A percentile compares a stretch with the other conserved stretches of the same genome.
Conservation (phyloP, 2,329 filamentous ascomycete genomes). For the Rhinocladiella similis region DNA sequence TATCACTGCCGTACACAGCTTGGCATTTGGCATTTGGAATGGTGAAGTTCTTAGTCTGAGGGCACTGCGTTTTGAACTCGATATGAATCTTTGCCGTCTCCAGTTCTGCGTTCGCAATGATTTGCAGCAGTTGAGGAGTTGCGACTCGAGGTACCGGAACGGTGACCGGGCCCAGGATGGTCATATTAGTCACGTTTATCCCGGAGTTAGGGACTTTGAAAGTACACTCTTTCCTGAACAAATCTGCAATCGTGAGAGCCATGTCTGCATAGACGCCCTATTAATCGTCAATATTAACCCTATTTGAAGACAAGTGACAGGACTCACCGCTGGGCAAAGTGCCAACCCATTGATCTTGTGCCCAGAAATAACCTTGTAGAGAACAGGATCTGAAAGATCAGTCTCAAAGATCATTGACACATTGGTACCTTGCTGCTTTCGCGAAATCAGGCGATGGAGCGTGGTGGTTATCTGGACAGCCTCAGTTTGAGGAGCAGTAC, state of each 20-base stretch:
- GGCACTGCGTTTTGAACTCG: conserved; percentile 19
- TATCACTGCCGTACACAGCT: conserved; percentile 21
- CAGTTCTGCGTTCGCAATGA: conserved; percentile 1
- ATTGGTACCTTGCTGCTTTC: neutral
- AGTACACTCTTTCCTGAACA: conserved; percentile 24
- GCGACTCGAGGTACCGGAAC: conserved; percentile 24
- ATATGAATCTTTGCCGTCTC: conserved; percentile 2
- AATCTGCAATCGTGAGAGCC: conserved; percentile 30
- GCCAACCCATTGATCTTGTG: conserved; percentile 31
- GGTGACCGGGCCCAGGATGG: conserved; percentile 58
- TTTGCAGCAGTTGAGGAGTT: conserved; percentile 8
- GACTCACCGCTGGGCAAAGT: conserved; percentile 24
- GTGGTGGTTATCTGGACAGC: conserved; percentile 2
- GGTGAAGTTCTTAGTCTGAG: conserved; percentile 19
- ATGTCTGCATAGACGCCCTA: conserved; percentile 31
- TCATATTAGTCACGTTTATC: conserved; percentile 38
- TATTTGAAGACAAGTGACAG: too few species aligned
- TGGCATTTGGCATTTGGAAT: conserved; percentile 19
- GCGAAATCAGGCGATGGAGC: conserved; percentile 1
- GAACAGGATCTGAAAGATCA: conserved; percentile 22
- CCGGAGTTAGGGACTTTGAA: conserved; percentile 37
- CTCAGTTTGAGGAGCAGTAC: neutral
- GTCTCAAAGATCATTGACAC: conserved; percentile 16
- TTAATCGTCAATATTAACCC: too few species aligned
- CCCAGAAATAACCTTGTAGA: conserved; percentile 26